These are phyloP conservation scores for Vigna reflexopilosa DNA, from an alignment of 306 rosid genomes.

Conservation along the genomic window DNA sequence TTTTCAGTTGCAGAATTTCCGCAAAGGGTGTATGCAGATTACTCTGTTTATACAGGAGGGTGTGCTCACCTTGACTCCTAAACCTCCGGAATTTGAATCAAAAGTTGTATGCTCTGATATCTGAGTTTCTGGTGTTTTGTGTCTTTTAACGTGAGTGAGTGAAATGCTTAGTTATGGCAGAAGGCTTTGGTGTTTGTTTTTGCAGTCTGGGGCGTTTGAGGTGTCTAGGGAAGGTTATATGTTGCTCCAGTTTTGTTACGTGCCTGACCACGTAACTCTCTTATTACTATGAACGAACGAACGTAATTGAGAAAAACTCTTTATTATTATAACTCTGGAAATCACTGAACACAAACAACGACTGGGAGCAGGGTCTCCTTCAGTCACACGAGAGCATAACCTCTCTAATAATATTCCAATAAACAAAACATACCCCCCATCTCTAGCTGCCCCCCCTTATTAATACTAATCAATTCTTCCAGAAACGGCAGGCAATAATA, in stretches of 20 bases:
- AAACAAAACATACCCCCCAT: too few relatives aligned
- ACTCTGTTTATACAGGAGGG: constrained; percentile 86
- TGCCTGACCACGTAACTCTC: too few relatives aligned
- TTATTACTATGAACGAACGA: too few relatives aligned
- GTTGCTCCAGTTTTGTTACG: constrained; percentile 80
- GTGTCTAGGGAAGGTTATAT: constrained; percentile 74
- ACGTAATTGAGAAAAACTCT: too few relatives aligned
- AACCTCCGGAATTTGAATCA: constrained; percentile 71
- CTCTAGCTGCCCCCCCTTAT: too few relatives aligned
- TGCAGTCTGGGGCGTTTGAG: constrained; percentile 83
- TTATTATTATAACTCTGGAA: too few relatives aligned
- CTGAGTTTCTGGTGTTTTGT: constrained; percentile 17
- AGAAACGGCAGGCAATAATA: too few relatives aligned
- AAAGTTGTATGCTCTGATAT: constrained; percentile 60
- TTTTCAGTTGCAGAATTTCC: constrained; percentile 56
- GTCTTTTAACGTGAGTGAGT: neutral
- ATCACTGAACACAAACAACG: too few relatives aligned
- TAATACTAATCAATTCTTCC: too few relatives aligned
- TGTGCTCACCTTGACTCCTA: constrained; percentile 75
- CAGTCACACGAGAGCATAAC: too few relatives aligned
- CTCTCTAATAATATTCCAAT: too few relatives aligned
- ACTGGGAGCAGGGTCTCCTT: too few relatives aligned
- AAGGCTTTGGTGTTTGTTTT: constrained; percentile 36
- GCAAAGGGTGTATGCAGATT: constrained; percentile 72
- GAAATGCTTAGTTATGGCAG: constrained; percentile 27